Evolutionary conservation across 352 stramenopile genomes (phyloP).

Genomic region (Globisporangium paddicum): DNA sequence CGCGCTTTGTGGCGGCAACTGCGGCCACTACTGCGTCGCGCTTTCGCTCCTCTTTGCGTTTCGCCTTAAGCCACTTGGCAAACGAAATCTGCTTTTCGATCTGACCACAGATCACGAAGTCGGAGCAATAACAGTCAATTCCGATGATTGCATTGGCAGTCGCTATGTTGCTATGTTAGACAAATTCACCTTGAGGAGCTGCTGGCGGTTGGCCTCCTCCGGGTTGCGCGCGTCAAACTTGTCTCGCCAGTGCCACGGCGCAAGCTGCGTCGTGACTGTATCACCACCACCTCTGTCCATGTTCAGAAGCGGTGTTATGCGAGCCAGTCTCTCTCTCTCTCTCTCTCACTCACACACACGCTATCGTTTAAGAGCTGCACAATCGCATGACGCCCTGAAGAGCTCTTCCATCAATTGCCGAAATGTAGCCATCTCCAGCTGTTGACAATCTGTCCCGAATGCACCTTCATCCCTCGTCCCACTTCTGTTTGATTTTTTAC

Average conservation of each 20-base stretch:
- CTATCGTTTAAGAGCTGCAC: background rate
- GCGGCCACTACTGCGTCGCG: background rate
- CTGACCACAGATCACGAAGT: conserved; percentile 16
- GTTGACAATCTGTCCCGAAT: conserved; percentile 1
- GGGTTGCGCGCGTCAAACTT: conserved; percentile 29
- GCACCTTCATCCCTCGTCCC: background rate
- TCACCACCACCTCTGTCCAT: background rate
- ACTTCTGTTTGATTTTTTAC: background rate
- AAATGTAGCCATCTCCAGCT: background rate
- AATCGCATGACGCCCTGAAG: background rate
- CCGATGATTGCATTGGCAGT: background rate
- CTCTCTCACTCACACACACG: background rate
- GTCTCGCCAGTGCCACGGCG: conserved; percentile 67
- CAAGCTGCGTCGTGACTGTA: conserved; percentile 2
- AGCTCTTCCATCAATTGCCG: background rate
- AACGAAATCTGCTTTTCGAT: conserved; percentile 43
- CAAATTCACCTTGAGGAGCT: conserved; percentile 58
- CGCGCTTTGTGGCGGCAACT: conserved; percentile 10
- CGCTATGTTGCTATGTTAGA: background rate
- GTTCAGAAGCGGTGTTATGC: background rate
- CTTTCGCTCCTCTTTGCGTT: conserved; percentile 8
- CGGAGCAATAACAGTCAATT: too few species aligned
- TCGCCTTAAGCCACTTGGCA: conserved; percentile 37
- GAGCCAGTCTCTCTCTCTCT: too few species aligned
- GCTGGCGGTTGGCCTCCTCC: conserved; percentile 33